Conservation (phyloP, 129 eudicot species). For the Artemisia annua region DNA sequence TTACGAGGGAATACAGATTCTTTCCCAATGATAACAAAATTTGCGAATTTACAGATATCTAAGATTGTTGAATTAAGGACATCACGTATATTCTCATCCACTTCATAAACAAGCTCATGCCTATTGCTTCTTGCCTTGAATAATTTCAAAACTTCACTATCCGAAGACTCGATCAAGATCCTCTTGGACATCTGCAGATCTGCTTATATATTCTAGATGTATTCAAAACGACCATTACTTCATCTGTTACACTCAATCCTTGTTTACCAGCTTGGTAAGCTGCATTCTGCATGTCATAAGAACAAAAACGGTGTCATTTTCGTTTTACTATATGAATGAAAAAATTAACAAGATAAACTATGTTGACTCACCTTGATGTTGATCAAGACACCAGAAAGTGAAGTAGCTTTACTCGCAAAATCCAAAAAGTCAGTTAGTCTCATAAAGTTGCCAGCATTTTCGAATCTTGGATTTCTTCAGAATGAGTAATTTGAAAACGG, state of each 20-base stretch:
- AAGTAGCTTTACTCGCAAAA: conserved; percentile 53
- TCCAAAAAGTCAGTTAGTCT: conserved; percentile 62
- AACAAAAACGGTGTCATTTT: conserved; percentile 31
- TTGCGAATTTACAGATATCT: conserved; percentile 65
- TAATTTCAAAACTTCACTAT: conserved; percentile 59
- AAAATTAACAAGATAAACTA: background rate
- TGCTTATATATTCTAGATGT: conserved; percentile 46
- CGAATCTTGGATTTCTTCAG: conserved; percentile 56
- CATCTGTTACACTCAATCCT: conserved; percentile 63
- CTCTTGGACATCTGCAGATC: conserved; percentile 46
- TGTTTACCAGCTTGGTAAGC: conserved; percentile 57
- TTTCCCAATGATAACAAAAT: conserved; percentile 61
- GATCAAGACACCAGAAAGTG: conserved; percentile 78
- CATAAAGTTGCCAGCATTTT: conserved; percentile 52
- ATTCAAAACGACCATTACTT: conserved; percentile 57
- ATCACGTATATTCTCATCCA: conserved; percentile 62
- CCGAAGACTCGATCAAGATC: conserved; percentile 66
- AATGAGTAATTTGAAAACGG: conserved; percentile 30
- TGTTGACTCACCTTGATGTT: conserved; percentile 71
- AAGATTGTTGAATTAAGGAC: conserved; percentile 54
- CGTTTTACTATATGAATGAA: no score
- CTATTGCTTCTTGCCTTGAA: conserved; percentile 52
- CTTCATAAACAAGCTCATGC: conserved; percentile 69
- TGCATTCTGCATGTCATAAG: conserved; percentile 63
- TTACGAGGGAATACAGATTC: conserved; percentile 55